Evolutionary conservation across 495 filamentous ascomycete genomes (phyloP).

Genomic region (Hyaloscypha variabilis): DNA sequence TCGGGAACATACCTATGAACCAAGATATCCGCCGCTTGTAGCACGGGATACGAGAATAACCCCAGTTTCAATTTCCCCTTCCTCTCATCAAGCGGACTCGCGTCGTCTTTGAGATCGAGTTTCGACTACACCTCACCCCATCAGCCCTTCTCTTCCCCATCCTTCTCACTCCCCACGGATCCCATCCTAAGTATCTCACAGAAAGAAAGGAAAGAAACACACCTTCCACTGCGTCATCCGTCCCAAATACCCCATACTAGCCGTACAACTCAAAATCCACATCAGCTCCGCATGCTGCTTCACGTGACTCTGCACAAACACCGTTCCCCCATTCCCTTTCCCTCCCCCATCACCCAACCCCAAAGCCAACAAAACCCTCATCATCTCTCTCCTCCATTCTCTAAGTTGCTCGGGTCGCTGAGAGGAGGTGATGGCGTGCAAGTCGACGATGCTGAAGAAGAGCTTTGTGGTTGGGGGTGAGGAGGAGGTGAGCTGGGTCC

Average conservation of each 20-base stretch:
- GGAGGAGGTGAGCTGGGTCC: slow-evolving; percentile 76
- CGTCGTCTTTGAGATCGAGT: slow-evolving; percentile 58
- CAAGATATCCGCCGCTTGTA: slow-evolving; percentile 94
- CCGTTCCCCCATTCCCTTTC: background rate
- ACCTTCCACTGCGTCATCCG: slow-evolving; percentile 99
- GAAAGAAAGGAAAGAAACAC: slow-evolving; percentile 25
- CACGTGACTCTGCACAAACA: slow-evolving; percentile 13
- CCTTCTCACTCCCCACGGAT: background rate
- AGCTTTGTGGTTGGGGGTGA: slow-evolving; percentile 57
- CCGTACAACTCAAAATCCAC: slow-evolving; percentile 93
- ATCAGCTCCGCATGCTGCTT: slow-evolving; percentile 82
- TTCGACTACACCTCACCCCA: slow-evolving; percentile 69
- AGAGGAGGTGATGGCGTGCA: slow-evolving; percentile 86
- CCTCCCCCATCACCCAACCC: background rate
- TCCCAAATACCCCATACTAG: slow-evolving; percentile 84
- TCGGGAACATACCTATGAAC: slow-evolving; percentile 66
- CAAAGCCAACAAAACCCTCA: slow-evolving; percentile 81
- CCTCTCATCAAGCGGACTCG: slow-evolving; percentile 52
- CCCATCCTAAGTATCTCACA: background rate
- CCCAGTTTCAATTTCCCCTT: slow-evolving; percentile 74
- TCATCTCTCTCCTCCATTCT: slow-evolving; percentile 67
- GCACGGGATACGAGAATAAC: slow-evolving; percentile 94
- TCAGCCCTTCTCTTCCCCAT: too few relatives aligned
- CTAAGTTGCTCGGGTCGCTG: slow-evolving; percentile 62
- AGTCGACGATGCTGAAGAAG: slow-evolving; percentile 84